Percentiles rank a stretch among this genome's conserved stretches.
phyloP scores from a whole-genome alignment of 192 early-diverging fungal species.

The Podila epicladia region DNA sequence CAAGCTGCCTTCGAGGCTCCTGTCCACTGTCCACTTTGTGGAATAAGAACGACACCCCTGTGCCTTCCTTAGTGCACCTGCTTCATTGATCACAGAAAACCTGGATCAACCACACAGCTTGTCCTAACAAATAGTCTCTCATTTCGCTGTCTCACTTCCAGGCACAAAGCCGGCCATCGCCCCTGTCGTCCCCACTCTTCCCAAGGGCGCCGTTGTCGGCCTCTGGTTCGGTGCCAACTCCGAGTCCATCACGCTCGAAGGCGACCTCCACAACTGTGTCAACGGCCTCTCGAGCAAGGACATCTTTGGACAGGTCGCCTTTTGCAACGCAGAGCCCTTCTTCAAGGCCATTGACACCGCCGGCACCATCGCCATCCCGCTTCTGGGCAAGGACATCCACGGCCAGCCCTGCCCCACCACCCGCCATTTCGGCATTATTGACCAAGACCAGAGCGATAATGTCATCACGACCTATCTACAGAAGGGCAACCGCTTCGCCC shows the following conservation, averaged over 20 bases:
- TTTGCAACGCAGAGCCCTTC: conserved; percentile 21
- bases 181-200: conserved; percentile 25
- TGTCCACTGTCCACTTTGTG: too few relatives aligned
- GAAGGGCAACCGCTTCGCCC: conserved; percentile 11
- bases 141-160: not conserved
- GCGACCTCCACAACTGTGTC: conserved; percentile 14
- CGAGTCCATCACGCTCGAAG: conserved; percentile 20
- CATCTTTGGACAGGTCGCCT: conserved; percentile 36
- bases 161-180: conserved; percentile 21
- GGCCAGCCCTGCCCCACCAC: conserved; percentile 31
- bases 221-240: conserved; percentile 43
- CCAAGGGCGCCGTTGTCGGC: conserved; percentile 15
- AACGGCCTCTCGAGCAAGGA: conserved; percentile 34
- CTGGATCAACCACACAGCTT: not conserved
- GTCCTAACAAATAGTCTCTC: too few relatives aligned
- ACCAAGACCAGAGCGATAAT: conserved; percentile 43
- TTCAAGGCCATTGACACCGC: conserved; percentile 9
- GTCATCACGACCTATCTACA: conserved; percentile 40
- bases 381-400: conserved; percentile 18
- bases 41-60: too few relatives aligned
- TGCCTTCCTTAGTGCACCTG: too few relatives aligned
- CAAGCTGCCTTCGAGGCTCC: too few relatives aligned
- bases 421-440: conserved; percentile 32
- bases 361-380: conserved; percentile 21
- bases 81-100: too few relatives aligned